Evolutionary conservation across 148 eudicot genomes (phyloP), one percentile per base, ranked within the genome.

Genomic region (Persicaria tinctoria): DNA sequence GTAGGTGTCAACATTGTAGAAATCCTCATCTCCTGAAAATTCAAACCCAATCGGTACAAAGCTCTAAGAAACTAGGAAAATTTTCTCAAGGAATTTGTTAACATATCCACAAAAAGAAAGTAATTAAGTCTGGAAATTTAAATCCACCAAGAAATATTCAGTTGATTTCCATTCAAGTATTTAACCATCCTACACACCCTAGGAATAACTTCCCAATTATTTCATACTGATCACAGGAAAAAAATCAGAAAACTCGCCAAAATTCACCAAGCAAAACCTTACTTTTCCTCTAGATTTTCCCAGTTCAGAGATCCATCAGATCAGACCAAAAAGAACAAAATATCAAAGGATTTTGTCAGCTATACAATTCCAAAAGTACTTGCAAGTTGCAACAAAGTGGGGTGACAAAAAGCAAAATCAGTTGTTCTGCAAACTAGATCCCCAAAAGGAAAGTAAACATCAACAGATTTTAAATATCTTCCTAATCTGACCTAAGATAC

Each of bases 1-100:
- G 85, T 73, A 92, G 50, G 89, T 83, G 72, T 90, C 93, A 74
- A 87, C 89, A 74, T 77, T 85, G 81, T 69, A 89, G 80, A 91
- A 86, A 74, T 76, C 86, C 77, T 80, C 85, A 63, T 83, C 89
- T 73, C 92, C 97, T 91, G 87, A 75, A 76, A 82, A 55, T 51
- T 55, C 27, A 76, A 53, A 38, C 18, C 14, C 70, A 41, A 12
- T 66, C 14, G 18, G 63, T 57, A 57, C 63, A 57, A 8, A 59
- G 8, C 6, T 59, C 20, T 66, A 17, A 66, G 68, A 66, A 66
- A 66, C 18, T 63, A 63, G n/a, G 66, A 23, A 4, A 60, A 20
- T 20, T 23, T 60, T 23, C 0, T 4, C 14, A 20, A 60, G 41
- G 3, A 60, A 60, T 23, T 16, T 60, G 41, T 23, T 9, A 20